phyloP scores from a whole-genome alignment of 164 flowering plant species.

The Vitis amurensis region DNA sequence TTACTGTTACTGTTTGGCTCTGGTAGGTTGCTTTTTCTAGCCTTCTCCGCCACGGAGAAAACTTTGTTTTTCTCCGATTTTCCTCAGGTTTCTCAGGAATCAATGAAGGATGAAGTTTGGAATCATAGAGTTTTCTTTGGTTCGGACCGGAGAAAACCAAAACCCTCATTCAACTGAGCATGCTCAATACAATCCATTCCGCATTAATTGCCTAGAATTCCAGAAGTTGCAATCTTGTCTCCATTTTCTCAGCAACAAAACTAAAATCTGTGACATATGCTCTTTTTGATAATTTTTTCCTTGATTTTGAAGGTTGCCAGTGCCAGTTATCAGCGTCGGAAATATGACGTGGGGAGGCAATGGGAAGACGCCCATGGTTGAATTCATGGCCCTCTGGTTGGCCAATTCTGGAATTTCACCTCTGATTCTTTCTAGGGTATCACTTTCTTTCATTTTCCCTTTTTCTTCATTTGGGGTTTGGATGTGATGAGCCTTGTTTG shows the following conservation, averaged over 20 bases:
- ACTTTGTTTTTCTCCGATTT: no score
- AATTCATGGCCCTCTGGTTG: constrained; percentile 54
- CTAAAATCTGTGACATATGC: background rate
- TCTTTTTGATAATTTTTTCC: background rate
- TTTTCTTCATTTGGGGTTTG: background rate
- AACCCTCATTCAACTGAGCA: no score
- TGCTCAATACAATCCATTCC: no score
- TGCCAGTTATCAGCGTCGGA: constrained; percentile 90
- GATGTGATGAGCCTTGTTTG: no score
- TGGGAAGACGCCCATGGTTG: constrained; percentile 99
- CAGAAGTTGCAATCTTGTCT: background rate
- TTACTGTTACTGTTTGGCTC: no score
- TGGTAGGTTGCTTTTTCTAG: no score
- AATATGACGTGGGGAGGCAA: constrained; percentile 98
- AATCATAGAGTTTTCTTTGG: no score
- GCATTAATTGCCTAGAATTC: no score
- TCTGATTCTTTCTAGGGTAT: constrained; percentile 82
- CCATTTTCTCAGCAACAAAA: background rate
- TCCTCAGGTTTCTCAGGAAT: no score
- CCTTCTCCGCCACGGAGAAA: no score
- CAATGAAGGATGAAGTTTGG: no score
- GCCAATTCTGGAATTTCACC: constrained; percentile 56
- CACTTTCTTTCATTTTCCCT: background rate
- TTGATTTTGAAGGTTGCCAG: constrained; percentile 57
- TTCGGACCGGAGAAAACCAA: no score